Percentiles rank a stretch among this genome's conserved stretches.
Conservation (phyloP, 345 rosid species). For the Capsella bursapastoris region DNA sequence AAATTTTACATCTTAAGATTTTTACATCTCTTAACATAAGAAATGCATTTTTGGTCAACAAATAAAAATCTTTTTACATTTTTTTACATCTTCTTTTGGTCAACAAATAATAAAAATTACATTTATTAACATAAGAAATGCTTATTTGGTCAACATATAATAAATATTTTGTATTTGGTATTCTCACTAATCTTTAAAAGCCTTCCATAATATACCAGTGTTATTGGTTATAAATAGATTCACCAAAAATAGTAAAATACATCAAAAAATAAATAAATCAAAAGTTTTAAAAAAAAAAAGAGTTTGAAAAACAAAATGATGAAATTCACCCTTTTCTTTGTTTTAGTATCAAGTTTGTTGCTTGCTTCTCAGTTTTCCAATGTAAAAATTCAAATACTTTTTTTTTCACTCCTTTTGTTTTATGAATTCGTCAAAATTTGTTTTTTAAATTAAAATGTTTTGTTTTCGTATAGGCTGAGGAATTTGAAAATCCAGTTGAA, state of each 20-base stretch:
- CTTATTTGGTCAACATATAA: not conserved
- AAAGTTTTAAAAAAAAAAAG: slow-evolving; percentile 13
- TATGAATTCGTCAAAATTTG: not conserved
- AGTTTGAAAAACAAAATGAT: not conserved
- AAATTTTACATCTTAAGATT: too few species aligned
- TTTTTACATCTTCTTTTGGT: too few species aligned
- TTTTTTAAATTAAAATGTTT: not conserved
- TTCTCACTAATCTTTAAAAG: not conserved
- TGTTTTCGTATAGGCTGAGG: slow-evolving; percentile 7
- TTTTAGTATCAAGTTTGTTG: slow-evolving; percentile 15
- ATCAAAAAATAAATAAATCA: not conserved
- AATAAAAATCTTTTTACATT: too few species aligned
- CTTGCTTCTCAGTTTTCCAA: slow-evolving; percentile 27
- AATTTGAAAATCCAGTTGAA: slow-evolving; percentile 4
- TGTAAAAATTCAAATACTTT: slow-evolving; percentile 4
- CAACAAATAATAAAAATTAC: too few species aligned
- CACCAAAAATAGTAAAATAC: not conserved
- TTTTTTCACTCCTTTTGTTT: not conserved
- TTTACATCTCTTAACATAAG: too few species aligned
- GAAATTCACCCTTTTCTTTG: slow-evolving; percentile 11
- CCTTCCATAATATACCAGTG: slow-evolving; percentile 25
- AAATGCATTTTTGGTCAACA: too few species aligned
- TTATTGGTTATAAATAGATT: slow-evolving; percentile 28
- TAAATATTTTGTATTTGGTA: not conserved
- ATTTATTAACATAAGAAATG: not conserved